Evolutionary conservation across 1,284 basidiomycete genomes (phyloP).

Genomic region (Paramarasmius palmivorus): DNA sequence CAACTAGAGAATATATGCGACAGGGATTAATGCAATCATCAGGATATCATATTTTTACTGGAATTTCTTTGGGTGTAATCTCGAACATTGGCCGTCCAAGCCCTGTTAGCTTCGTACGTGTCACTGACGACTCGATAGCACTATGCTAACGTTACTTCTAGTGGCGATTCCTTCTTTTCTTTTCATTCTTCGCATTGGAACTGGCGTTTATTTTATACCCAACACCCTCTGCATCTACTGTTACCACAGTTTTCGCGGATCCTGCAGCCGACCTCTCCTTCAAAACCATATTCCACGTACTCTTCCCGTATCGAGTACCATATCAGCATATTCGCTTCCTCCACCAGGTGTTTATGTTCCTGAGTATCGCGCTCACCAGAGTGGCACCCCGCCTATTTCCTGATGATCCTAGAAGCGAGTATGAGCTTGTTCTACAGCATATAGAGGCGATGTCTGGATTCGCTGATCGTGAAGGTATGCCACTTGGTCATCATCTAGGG

Average conservation of each 20-base stretch:
- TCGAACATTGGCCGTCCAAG: slow-evolving; percentile 62
- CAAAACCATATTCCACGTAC: slow-evolving; percentile 40
- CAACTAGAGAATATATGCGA: slow-evolving; percentile 69
- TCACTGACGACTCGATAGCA: slow-evolving; percentile 8
- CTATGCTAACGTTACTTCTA: slow-evolving; percentile 27
- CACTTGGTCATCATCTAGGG: not conserved
- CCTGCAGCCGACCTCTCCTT: slow-evolving; percentile 24
- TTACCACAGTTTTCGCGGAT: slow-evolving; percentile 26
- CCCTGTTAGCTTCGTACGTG: slow-evolving; percentile 67
- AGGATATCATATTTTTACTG: slow-evolving; percentile 74
- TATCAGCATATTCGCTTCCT: slow-evolving; percentile 76
- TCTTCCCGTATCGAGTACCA: slow-evolving; percentile 66
- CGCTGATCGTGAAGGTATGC: slow-evolving; percentile 48
- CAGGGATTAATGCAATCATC: slow-evolving; percentile 65
- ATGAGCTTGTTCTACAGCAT: slow-evolving; percentile 33
- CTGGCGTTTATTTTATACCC: slow-evolving; percentile 63
- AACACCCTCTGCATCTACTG: slow-evolving; percentile 35
- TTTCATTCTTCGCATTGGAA: slow-evolving; percentile 59
- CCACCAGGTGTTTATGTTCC: slow-evolving; percentile 75
- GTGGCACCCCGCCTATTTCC: slow-evolving; percentile 68
- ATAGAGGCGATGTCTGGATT: slow-evolving; percentile 35
- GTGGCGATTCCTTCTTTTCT: slow-evolving; percentile 79
- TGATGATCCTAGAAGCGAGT: slow-evolving; percentile 28
- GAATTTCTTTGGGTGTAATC: slow-evolving; percentile 60
- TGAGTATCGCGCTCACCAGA: slow-evolving; percentile 68